Evolutionary conservation across 805 yeast species (phyloP).

Genomic region (Nakazawaea molendinolei): DNA sequence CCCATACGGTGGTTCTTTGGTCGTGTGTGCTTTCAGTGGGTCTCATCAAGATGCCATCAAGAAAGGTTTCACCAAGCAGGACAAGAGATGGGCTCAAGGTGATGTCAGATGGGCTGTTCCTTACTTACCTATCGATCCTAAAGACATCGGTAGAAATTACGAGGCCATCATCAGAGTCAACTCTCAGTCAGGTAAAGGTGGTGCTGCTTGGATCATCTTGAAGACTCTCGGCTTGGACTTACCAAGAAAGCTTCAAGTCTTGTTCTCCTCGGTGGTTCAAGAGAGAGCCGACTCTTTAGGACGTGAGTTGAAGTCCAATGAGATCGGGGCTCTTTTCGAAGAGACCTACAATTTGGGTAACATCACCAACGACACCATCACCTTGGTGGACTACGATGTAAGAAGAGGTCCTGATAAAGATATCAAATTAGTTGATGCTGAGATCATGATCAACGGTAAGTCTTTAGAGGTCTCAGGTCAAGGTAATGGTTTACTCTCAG

Average conservation of each 20-base stretch:
- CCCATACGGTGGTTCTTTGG: slow-evolving; percentile 75
- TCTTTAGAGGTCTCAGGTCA: slow-evolving; percentile 38
- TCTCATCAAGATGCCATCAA: slow-evolving; percentile 68
- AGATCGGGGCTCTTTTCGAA: slow-evolving; percentile 53
- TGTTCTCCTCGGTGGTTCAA: slow-evolving; percentile 62
- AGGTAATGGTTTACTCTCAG: slow-evolving; percentile 78
- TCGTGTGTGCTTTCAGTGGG: slow-evolving; percentile 74
- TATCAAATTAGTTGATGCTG: slow-evolving; percentile 36
- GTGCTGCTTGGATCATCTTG: slow-evolving; percentile 77
- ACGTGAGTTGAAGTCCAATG: slow-evolving; percentile 62
- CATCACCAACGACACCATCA: slow-evolving; percentile 25
- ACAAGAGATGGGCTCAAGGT: slow-evolving; percentile 40
- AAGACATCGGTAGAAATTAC: slow-evolving; percentile 73
- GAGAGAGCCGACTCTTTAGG: slow-evolving; percentile 56
- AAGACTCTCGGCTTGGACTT: slow-evolving; percentile 66
- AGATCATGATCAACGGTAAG: slow-evolving; percentile 29
- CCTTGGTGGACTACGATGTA: slow-evolving; percentile 35
- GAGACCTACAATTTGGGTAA: slow-evolving; percentile 44
- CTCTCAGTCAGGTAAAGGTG: slow-evolving; percentile 86
- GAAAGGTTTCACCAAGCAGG: slow-evolving; percentile 54
- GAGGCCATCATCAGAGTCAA: slow-evolving; percentile 81
- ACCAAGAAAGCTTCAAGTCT: slow-evolving; percentile 66
- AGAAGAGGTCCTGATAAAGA: slow-evolving; percentile 25
- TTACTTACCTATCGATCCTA: slow-evolving; percentile 74
- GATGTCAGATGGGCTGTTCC: slow-evolving; percentile 61